These are phyloP conservation scores for Hibiscus trionum DNA, from an alignment of 345 rosid genomes.

Conservation along the genomic window DNA sequence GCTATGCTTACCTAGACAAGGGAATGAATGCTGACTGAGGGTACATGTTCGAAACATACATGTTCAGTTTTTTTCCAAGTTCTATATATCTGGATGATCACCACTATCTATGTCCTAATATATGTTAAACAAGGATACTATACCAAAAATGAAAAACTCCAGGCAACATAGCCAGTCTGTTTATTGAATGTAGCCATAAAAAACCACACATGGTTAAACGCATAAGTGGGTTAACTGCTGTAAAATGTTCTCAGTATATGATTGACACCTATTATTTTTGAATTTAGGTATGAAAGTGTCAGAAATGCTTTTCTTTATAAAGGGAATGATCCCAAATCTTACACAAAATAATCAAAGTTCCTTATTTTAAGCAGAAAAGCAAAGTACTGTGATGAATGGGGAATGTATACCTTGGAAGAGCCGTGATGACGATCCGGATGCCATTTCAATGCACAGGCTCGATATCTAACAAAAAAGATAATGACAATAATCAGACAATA, in stretches of 20 bases:
- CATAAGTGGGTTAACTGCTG: not conserved
- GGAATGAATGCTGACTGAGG: too few species aligned
- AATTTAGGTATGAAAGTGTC: not conserved
- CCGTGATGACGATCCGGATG: slow-evolving; percentile 91
- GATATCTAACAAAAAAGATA: slow-evolving; percentile 41
- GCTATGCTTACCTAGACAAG: not conserved
- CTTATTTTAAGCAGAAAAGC: not conserved
- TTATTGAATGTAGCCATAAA: not conserved
- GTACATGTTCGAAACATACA: too few species aligned
- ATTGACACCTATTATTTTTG: not conserved
- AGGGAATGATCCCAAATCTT: not conserved
- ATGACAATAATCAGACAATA: not conserved
- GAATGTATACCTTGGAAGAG: slow-evolving; percentile 58
- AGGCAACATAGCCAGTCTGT: not conserved
- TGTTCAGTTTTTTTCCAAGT: too few species aligned
- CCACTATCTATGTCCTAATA: not conserved
- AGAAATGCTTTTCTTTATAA: not conserved
- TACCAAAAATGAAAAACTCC: not conserved
- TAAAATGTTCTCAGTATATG: not conserved
- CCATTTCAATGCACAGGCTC: slow-evolving; percentile 84
- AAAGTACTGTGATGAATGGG: not conserved
- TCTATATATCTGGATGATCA: not conserved
- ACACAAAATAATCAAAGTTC: not conserved
- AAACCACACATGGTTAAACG: not conserved
- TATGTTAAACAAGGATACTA: not conserved